Evolutionary conservation across 345 rosid species (phyloP), one percentile per base, ranked within the genome.

Genomic region (Firmiana major): DNA sequence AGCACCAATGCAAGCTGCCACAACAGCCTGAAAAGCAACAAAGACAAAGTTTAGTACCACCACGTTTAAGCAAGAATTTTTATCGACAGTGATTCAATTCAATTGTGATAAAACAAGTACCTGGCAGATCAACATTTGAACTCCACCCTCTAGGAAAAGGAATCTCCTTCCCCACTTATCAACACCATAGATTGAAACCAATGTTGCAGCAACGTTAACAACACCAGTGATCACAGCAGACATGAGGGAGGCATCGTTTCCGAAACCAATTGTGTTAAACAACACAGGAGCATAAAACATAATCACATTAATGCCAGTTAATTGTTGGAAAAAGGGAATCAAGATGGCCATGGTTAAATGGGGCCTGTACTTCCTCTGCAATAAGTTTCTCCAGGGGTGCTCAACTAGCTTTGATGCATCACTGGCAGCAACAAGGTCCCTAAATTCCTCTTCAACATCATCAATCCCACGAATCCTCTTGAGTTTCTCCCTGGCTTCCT

Each of bases 241-340:
- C 90, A 93, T 94, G 51, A 94, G 86, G 0, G 98, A 66, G 6
- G 94, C 93, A 24, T 93, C 88, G 34, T 10, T 77, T 8, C 84
- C 86, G 19, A 94, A 91, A 3, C 98, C 98, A 38, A 94, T 93
- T 3, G 95, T 93, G 46, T 80, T 79, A 76, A 94, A 94, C 84
- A 93, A 75, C 16, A 94, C 98, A 6, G 98, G 98, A 0, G 98
- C 95, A 28, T 94, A 94, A 45, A 94, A 93, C 97, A 93, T 91
- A 65, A 94, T 93, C 19, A 89, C 97, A 59, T 92, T 92, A 73
- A 94, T 94, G 6, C 98, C 97, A 0, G 98, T 93, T 7, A 94
- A 71, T 69, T 94, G 98, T 71, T 94, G 98, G 74, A 94, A 94
- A 71, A 91, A 87, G 0, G 98, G 98, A 24, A 94, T 91, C 26